These are phyloP conservation scores for Colletotrichum caudatum DNA, from an alignment of 2,329 filamentous ascomycete genomes.

Conservation along the genomic window DNA sequence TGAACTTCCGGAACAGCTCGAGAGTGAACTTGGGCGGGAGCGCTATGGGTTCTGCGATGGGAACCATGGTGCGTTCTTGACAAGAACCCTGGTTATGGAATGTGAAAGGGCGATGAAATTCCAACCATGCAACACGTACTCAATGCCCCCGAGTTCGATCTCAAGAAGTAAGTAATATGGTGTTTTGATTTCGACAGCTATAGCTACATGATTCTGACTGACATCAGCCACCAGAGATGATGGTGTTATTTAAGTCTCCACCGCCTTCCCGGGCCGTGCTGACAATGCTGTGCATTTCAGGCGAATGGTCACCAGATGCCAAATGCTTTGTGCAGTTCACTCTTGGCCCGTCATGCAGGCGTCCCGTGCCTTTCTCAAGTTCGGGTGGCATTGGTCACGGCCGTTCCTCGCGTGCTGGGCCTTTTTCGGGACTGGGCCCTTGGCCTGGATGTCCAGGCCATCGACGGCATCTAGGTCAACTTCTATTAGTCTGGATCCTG, in stretches of 20 bases:
- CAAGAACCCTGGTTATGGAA: background rate
- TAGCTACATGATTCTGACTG: too few species aligned
- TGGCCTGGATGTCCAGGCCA: background rate
- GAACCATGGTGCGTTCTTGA: slow-evolving; percentile 14
- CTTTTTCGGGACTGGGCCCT: background rate
- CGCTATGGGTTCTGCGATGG: slow-evolving; percentile 22
- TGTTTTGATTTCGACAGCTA: background rate
- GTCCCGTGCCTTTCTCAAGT: background rate
- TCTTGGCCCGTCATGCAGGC: background rate
- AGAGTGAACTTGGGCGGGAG: slow-evolving; percentile 38
- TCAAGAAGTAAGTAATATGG: background rate
- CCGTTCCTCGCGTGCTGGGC: background rate
- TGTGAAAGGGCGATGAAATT: background rate
- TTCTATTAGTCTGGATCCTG: background rate
- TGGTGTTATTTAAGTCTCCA: background rate
- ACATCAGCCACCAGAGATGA: background rate
- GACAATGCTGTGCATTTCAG: background rate
- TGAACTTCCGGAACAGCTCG: slow-evolving; percentile 45
- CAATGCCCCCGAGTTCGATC: background rate
- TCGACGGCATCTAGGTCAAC: background rate
- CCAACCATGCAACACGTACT: background rate
- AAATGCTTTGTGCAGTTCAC: background rate
- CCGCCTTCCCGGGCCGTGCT: background rate
- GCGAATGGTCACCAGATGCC: background rate
- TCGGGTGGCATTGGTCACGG: background rate